These are phyloP conservation scores for Articulospora tetracladia DNA, from an alignment of 495 filamentous ascomycete species.

Conservation along the genomic window DNA sequence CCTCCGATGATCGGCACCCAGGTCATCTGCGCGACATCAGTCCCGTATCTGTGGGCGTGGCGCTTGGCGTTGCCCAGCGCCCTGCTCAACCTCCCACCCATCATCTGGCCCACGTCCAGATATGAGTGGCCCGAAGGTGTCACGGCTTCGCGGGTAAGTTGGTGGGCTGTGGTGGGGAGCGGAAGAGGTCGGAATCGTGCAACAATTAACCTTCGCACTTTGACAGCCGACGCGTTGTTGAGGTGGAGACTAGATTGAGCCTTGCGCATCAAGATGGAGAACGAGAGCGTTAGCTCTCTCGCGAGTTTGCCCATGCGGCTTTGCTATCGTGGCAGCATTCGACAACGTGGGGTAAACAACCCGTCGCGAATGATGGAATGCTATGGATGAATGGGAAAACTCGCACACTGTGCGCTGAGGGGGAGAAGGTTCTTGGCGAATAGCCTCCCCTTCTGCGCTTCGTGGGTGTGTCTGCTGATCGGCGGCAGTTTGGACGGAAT, in stretches of 20 bases:
- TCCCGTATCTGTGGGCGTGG: not conserved
- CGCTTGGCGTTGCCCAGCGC: not conserved
- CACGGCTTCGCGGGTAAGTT: not conserved
- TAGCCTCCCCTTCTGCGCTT: not conserved
- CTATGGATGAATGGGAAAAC: not conserved
- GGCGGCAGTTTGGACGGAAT: not conserved
- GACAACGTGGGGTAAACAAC: constrained; percentile 22
- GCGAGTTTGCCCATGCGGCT: not conserved
- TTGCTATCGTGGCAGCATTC: constrained; percentile 19
- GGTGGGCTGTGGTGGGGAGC: not conserved
- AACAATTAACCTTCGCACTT: not conserved
- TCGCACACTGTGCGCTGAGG: constrained; percentile 3
- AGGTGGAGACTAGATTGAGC: not conserved
- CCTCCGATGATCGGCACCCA: constrained; percentile 1
- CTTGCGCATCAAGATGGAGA: not conserved
- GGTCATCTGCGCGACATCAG: constrained; percentile 1
- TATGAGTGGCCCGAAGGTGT: constrained; percentile 7
- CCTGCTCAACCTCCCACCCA: not conserved
- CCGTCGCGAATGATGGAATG: constrained; percentile 1
- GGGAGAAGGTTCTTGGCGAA: not conserved
- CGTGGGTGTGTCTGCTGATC: not conserved
- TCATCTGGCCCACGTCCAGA: constrained; percentile 3
- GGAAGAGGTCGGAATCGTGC: constrained; percentile 6
- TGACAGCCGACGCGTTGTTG: not conserved
- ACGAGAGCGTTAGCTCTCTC: not conserved